These are phyloP conservation scores for Luvunga scandens DNA, from an alignment of 345 rosid species.

Conservation along the genomic window DNA sequence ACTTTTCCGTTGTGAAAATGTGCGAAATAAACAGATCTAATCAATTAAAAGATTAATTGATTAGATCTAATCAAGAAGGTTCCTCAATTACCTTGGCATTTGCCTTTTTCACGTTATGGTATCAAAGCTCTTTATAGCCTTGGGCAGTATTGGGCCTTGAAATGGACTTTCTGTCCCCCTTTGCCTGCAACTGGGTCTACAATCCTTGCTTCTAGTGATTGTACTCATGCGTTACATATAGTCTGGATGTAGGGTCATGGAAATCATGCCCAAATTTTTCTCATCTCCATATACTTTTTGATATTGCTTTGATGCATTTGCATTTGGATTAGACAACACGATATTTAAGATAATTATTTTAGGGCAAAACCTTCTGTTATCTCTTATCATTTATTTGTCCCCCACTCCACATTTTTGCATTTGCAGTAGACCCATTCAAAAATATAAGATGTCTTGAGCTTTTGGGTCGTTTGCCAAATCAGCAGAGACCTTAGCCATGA, in stretches of 20 bases:
- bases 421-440: no score
- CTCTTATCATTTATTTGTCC: constrained; percentile 3
- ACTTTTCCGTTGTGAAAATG: neutral
- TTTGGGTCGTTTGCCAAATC: neutral
- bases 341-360: neutral
- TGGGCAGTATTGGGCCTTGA: constrained; percentile 1
- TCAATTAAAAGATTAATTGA: no score
- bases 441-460: neutral
- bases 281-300: neutral
- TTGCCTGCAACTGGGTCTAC: constrained; percentile 7
- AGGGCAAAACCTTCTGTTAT: neutral
- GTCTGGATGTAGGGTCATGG: constrained; percentile 22
- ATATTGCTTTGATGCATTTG: neutral
- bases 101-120: neutral
- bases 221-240: constrained; percentile 4
- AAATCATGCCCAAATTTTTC: neutral
- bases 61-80: no score
- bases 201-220: neutral
- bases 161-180: constrained; percentile 5
- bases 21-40: neutral
- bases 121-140: neutral
- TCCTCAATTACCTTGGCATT: neutral
- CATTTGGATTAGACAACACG: neutral
- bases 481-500: neutral
- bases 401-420: no score